Evolutionary conservation across 805 yeast species (phyloP), one percentile per base, ranked within the genome.

Genomic region (Ogataea trehalophila): DNA sequence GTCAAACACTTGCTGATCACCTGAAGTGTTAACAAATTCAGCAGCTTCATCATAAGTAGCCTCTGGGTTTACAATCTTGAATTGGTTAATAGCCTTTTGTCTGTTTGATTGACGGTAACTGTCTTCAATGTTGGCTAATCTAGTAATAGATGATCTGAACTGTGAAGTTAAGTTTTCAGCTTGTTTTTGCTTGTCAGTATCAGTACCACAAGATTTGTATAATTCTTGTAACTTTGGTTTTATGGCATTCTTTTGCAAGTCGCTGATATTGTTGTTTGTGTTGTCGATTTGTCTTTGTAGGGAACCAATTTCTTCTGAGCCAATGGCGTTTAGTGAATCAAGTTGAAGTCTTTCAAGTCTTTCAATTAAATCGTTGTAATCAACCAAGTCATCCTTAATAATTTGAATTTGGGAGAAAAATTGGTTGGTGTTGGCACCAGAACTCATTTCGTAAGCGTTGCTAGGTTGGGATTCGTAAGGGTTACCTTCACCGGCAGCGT

Each of bases 81-180:
- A 91, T 75, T 92, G 98, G 67, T 96, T 83, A 60, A 85, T 91
- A 43, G 97, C 96, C 63, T 87, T 95, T 52, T 81, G 80, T 65
- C 85, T 83, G 66, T 87, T 88, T 59, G 85, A 81, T 65, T 85
- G 90, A 56, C 90, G 79, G 73, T 87, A 90, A 60, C 85, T 80
- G 52, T 88, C 89, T 69, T 94, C 98, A 54, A 87, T 80, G 60
- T 82, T 77, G 68, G 95, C 81, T 72, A 87, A 89, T 63, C 82
- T 89, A 68, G 89, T 94, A 63, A 94, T 92, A 49, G 85, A 77
- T 54, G 82, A 80, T 76, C 91, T 80, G 66, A 94, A 94, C 63
- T 85, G 82, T 61, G 81, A 83, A 74, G 95, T 86, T 47, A 85
- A 77, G 62, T 85, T 85, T 66, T 91, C 96, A 39, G 95, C 95